Base-by-base conservation (phyloP, 371 early-diverging fungal species). In the Rhizopus delemar region DNA sequence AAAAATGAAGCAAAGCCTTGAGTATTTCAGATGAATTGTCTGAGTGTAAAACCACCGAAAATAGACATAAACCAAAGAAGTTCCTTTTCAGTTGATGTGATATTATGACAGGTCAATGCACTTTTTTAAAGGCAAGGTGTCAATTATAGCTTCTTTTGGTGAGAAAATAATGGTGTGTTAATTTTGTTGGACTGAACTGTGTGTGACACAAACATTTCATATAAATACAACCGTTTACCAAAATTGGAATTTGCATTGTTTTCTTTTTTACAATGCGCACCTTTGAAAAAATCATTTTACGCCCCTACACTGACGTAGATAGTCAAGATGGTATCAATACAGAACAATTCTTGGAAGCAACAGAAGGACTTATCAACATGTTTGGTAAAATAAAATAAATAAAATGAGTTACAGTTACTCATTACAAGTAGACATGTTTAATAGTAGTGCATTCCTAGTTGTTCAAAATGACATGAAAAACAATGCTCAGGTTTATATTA, bases 391-490 rank as follows among this genome's bases (percentile, higher is more conserved):
- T 49, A n/a, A 49, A 46, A 56, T 45, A 29, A 41, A 22, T 41
- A 22, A n/a, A 33, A 31, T 8, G 38, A 15, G 39, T 29, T 29
- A 31, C 16, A 29, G 12, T 12, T 35, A n/a, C 51, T 15, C 31
- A 12, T 28, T 32, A 48, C 49, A 8, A 34, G 4, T 70, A 90
- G 91, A 90, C 60, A 58, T 84, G 16, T 82, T 92, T 38, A 86
- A 85, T 28, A 80, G 84, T 39, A 59, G 85, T 39, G 94, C 94
- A 1, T 96, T 97, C 68, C 54, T 74, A 38, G 83, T 88, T 31
- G 94, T 97, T 53, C 92, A 93, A 74, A 78, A 74, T 32, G 98
- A 96, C 68, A 92, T 97, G 83, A 84, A 75, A 51, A 95, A 94
- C 62, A 96, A 96, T 78, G 81, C 95, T 60, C 75, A 78, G 13